Conservation (phyloP, 2,329 filamentous ascomycete species). For the Xylariaceae sp. region DNA sequence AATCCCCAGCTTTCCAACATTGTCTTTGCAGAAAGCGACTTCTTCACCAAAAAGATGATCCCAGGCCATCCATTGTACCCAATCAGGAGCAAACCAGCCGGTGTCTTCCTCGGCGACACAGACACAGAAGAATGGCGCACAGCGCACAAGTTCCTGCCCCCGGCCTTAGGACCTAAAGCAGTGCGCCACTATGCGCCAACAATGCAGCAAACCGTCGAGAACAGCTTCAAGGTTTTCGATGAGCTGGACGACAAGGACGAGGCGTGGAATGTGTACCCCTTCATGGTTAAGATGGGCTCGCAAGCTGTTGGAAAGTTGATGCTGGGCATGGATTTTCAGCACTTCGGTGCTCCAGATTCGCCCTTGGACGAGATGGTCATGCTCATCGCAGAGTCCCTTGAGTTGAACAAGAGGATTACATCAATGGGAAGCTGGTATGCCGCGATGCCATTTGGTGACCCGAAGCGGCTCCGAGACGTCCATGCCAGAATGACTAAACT, state of each 20-base stretch:
- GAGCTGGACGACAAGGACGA: constrained; percentile 47
- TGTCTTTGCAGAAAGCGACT: constrained; percentile 47
- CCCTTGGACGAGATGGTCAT: constrained; percentile 51
- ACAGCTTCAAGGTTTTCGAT: constrained; percentile 49
- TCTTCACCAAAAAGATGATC: constrained; percentile 53
- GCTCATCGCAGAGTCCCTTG: constrained; percentile 48
- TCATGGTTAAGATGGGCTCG: constrained; percentile 48
- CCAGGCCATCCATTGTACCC: constrained; percentile 46
- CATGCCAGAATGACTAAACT: constrained; percentile 34
- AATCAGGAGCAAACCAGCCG: constrained; percentile 42
- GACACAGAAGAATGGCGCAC: constrained; percentile 48
- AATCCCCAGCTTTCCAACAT: constrained; percentile 45
- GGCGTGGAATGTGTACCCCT: constrained; percentile 48
- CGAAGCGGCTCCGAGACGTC: constrained; percentile 39
- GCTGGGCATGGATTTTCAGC: constrained; percentile 44
- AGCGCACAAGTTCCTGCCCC: constrained; percentile 61
- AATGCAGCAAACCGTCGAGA: constrained; percentile 55
- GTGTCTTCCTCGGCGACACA: constrained; percentile 50
- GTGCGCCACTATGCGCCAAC: constrained; percentile 59
- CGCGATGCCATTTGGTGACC: constrained; percentile 56
- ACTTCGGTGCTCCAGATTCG: constrained; percentile 44
- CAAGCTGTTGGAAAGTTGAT: constrained; percentile 45
- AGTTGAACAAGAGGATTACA: constrained; percentile 58
- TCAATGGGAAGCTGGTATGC: constrained; percentile 55
- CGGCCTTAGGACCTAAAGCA: constrained; percentile 57